Conservation (phyloP, 352 stramenopile genomes). For the Pythium biforme region DNA sequence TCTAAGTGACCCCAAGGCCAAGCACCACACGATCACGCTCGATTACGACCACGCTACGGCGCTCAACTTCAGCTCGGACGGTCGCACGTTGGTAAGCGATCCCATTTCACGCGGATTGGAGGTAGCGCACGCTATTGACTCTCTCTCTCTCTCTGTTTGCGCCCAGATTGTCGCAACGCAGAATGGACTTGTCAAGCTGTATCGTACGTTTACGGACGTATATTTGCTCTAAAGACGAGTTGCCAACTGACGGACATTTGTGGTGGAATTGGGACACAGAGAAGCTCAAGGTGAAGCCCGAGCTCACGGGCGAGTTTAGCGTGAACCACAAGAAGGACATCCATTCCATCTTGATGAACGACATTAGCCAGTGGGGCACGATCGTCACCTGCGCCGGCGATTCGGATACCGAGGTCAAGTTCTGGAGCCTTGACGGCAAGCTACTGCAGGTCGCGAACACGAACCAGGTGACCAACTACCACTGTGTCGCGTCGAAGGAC, state of each 20-base stretch:
- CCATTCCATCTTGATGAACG: constrained; percentile 81
- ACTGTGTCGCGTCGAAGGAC: constrained; percentile 77
- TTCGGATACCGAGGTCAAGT: constrained; percentile 80
- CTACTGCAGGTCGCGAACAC: constrained; percentile 75
- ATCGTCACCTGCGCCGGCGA: constrained; percentile 72
- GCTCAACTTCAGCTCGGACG: constrained; percentile 74
- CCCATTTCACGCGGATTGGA: too few species aligned
- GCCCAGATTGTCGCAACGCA: constrained; percentile 55
- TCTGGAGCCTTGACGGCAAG: constrained; percentile 68
- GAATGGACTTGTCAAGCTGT: constrained; percentile 68
- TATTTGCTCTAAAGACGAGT: neutral
- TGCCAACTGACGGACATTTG: neutral
- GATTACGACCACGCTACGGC: constrained; percentile 80
- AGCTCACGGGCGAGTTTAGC: constrained; percentile 62
- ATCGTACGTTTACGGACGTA: constrained; percentile 45
- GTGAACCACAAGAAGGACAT: constrained; percentile 72
- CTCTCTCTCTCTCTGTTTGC: neutral
- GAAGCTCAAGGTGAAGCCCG: constrained; percentile 72
- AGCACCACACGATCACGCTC: constrained; percentile 62
- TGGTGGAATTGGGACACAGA: constrained; percentile 31
- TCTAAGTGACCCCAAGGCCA: constrained; percentile 60
- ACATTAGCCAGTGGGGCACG: constrained; percentile 76
- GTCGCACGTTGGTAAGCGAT: constrained; percentile 55
- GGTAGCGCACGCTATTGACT: too few species aligned
- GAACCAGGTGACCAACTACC: constrained; percentile 81